Base-by-base conservation (phyloP, 495 filamentous ascomycete genomes). In the Penicillium malachiteum region DNA sequence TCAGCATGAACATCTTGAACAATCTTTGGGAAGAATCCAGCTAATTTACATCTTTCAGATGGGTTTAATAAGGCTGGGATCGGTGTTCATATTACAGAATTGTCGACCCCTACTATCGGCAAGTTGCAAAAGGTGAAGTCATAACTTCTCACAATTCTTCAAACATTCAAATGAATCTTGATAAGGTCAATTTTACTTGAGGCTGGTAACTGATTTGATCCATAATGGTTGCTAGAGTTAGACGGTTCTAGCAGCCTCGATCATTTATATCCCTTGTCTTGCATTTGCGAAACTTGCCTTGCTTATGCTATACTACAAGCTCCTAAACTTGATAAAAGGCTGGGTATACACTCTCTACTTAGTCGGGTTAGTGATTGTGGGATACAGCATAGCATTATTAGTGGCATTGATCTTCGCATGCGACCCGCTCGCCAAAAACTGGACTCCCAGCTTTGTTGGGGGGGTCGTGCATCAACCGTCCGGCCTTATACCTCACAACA, bases 231-330 rank as follows among this genome's bases (percentile, higher is more conserved):
- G 21, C 21, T 26, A 26, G 21, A 26, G 21, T 26, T 13, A 70
- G 69, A 41, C 45, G 13, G 41, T 70, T 31, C 40, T 71, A 13
- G 53, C 62, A 14, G 55, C 58, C 21, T 54, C 63, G 10, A 48
- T 70, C n/a, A 48, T 67, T 21, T 72, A 71, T 34, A 60, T 62
- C 11, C 56, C 67, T 18, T 65, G 63, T 33, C 70, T 75, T 8
- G 63, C 67, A 3, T 68, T 72, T 10, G 68, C 66, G 33, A 73
- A 74, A 50, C 40, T 65, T n/a, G 46, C 52, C 39, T 50, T 71
- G n/a, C 48, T 68, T 2, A 69, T 69, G 26, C 66, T 72, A 10
- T 69, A 71, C 50, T 58, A 71, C 50, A 13, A 16, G 38, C 38
- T 41, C 10, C 12, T 41, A 1, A 41, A 41, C 38, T 13, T 16